Evolutionary conservation across 2,329 filamentous ascomycete genomes (phyloP).

Genomic region (Cyclaneusma minus): DNA sequence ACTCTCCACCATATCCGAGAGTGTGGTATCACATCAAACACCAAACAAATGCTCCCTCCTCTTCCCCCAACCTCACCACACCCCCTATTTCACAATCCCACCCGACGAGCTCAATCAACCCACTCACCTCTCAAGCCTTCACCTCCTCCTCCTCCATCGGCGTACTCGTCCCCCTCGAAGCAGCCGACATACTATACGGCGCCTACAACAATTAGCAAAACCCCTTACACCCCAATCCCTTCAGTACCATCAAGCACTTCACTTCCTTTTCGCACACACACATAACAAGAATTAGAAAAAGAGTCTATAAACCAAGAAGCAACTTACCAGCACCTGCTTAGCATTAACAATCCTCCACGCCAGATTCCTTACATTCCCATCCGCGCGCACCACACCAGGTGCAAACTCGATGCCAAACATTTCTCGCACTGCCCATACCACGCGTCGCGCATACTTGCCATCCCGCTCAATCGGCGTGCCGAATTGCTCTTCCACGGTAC

Average conservation of each 20-base stretch:
- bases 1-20: too few species aligned
- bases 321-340: constrained; percentile 77
- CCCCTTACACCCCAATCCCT: too few species aligned
- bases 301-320: constrained; percentile 3
- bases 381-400: constrained; percentile 78
- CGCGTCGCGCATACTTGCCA: constrained; percentile 72
- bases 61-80: too few species aligned
- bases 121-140: too few species aligned
- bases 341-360: constrained; percentile 93
- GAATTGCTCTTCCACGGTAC: constrained; percentile 64
- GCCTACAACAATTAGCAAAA: constrained; percentile 3
- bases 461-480: constrained; percentile 75
- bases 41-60: too few species aligned
- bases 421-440: constrained; percentile 87
- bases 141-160: too few species aligned
- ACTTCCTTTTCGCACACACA: not conserved
- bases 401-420: constrained; percentile 98
- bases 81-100: too few species aligned
- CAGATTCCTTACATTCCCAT: constrained; percentile 78
- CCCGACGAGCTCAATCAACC: too few species aligned
- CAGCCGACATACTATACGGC: constrained; percentile 17
- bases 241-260: too few species aligned
- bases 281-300: constrained; percentile 1
- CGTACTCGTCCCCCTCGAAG: constrained; percentile 15
- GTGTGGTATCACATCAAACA: too few species aligned